phyloP scores from a whole-genome alignment of 2,329 filamentous ascomycete genomes.

The Phaeosphaeria sp. region DNA sequence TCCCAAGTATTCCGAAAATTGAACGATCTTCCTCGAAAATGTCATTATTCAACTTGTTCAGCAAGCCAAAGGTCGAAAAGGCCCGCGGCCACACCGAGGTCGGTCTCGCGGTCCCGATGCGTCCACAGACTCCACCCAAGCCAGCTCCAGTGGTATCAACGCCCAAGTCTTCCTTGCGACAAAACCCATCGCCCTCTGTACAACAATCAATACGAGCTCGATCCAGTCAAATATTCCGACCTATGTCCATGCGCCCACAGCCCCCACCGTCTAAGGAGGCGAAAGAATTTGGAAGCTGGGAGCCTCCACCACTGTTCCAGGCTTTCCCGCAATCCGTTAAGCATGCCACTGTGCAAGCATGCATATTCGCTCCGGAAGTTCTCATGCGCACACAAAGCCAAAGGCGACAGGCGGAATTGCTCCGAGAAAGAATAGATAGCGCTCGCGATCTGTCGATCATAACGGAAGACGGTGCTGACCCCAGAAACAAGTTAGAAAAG shows the following conservation, averaged over 20 bases:
- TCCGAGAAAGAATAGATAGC: constrained; percentile 47
- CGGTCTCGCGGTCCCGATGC: constrained; percentile 47
- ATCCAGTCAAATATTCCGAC: constrained; percentile 40
- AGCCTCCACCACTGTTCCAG: constrained; percentile 77
- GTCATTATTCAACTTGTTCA: constrained; percentile 59
- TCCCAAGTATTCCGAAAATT: constrained; percentile 30
- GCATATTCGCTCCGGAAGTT: constrained; percentile 70
- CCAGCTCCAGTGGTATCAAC: constrained; percentile 21
- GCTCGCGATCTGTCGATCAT: constrained; percentile 40
- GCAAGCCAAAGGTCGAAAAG: constrained; percentile 57
- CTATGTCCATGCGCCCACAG: constrained; percentile 35
- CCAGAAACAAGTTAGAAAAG: constrained; percentile 42
- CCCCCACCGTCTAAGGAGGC: constrained; percentile 5
- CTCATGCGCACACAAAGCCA: constrained; percentile 67
- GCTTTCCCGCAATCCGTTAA: constrained; percentile 85
- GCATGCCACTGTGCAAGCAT: constrained; percentile 72
- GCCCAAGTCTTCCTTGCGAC: constrained; percentile 37
- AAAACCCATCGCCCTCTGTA: constrained; percentile 36
- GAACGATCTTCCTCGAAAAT: constrained; percentile 51
- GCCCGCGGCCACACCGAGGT: constrained; percentile 54
- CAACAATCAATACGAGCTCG: constrained; percentile 41
- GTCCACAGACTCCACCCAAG: constrained; percentile 36
- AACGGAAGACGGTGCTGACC: constrained; percentile 34
- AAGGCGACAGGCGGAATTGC: constrained; percentile 56
- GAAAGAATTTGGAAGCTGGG: constrained; percentile 49